A percentile compares a stretch with the other conserved stretches of the same genome.
These are phyloP conservation scores for Dryadomyces quercus-mongolicae DNA, from an alignment of 2,329 filamentous ascomycete genomes.

Conservation along the genomic window DNA sequence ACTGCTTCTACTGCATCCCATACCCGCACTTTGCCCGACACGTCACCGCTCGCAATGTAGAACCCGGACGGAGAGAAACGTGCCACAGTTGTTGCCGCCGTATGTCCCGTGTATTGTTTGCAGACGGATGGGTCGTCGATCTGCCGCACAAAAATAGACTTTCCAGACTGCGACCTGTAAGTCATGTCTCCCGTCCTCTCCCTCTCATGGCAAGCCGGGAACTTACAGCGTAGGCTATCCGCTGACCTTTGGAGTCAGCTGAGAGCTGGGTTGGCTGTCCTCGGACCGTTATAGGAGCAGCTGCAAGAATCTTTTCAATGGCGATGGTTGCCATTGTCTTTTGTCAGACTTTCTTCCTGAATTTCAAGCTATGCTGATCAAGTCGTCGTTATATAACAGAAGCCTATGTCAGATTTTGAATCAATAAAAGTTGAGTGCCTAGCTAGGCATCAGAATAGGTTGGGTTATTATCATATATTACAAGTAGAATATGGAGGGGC, in stretches of 20 bases:
- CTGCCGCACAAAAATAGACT: slow-evolving; percentile 90
- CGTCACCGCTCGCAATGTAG: slow-evolving; percentile 88
- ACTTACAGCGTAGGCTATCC: slow-evolving; percentile 82
- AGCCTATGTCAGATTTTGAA: not conserved
- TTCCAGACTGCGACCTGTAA: slow-evolving; percentile 55
- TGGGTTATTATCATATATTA: not conserved
- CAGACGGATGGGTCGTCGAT: slow-evolving; percentile 79
- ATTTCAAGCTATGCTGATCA: not conserved
- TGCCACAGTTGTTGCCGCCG: slow-evolving; percentile 76
- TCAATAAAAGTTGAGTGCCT: not conserved
- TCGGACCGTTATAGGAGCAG: slow-evolving; percentile 69
- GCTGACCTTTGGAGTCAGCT: slow-evolving; percentile 76
- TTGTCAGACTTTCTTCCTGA: not conserved
- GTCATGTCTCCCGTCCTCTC: not conserved
- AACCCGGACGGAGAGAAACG: slow-evolving; percentile 90
- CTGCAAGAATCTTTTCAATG: slow-evolving; percentile 64
- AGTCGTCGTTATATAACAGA: not conserved
- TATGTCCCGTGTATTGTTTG: slow-evolving; percentile 90
- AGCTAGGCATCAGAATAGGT: not conserved
- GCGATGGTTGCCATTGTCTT: slow-evolving; percentile 27
- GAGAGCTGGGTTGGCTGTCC: slow-evolving; percentile 85
- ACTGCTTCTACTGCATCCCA: slow-evolving; percentile 84
- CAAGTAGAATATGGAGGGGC: slow-evolving; percentile 8
- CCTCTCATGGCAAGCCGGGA: not conserved
- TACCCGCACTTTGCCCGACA: slow-evolving; percentile 70